Evolutionary conservation across 805 yeast species (phyloP).

Genomic region (Candida railenensis): DNA sequence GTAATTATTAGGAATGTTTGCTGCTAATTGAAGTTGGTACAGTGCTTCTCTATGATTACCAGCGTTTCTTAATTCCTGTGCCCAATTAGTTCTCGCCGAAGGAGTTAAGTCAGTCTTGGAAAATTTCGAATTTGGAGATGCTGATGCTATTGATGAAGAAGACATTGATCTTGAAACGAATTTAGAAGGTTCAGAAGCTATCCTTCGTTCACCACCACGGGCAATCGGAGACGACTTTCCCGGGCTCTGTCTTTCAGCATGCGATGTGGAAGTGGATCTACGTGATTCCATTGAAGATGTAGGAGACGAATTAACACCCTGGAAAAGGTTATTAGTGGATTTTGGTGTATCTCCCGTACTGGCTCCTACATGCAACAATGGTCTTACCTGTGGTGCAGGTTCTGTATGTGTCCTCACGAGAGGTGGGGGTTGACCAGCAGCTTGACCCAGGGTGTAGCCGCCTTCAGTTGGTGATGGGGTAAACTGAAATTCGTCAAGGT

Average conservation of each 20-base stretch:
- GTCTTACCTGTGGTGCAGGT: neutral
- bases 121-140: constrained; percentile 6
- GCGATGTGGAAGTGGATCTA: neutral
- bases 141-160: neutral
- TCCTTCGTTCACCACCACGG: constrained; percentile 1
- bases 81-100: constrained; percentile 40
- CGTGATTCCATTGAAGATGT: neutral
- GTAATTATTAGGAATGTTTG: constrained; percentile 56
- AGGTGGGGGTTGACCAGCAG: neutral
- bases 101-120: constrained; percentile 20
- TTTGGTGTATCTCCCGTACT: neutral
- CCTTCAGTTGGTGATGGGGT: neutral
- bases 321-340: neutral
- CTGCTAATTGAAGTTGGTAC: constrained; percentile 63
- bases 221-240: neutral
- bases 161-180: neutral
- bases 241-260: neutral
- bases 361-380: no score
- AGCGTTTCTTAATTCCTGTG: constrained; percentile 49
- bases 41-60: constrained; percentile 70
- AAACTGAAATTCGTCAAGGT: constrained; percentile 1
- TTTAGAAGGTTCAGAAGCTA: constrained; percentile 3
- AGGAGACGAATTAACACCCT: neutral
- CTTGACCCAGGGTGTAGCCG: neutral
- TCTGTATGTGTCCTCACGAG: neutral